Evolutionary conservation across 805 yeast species (phyloP), one percentile per base, ranked within the genome.

Genomic region (Lipomyces starkeyi): DNA sequence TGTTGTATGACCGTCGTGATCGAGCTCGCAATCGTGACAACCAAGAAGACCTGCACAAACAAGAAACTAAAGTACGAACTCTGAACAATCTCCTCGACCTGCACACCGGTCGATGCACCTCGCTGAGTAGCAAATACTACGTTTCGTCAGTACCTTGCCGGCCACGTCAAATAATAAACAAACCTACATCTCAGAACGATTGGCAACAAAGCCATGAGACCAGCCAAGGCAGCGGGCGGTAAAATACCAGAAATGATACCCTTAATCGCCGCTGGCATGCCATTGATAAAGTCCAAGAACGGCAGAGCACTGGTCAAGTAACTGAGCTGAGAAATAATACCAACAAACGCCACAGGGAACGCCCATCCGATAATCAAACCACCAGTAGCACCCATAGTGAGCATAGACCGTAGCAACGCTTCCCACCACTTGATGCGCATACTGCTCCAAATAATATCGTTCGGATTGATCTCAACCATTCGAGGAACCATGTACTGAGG

Each of bases 231-330:
- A 67, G 94, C 83, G 37, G 97, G 86, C 67, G 99, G 99, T 69
- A 94, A 83, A 75, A 93, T 81, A 78, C 95, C 94, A 17, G 98
- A 91, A 68, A 94, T 87, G 59, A 94, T 77, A 81, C 98, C 98
- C 80, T 89, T 81, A 43, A 94, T 76, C n/a, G 65, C 60, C 7
- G 81, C 81, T 0, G 70, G 49, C 81, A 93, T 82, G 63, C 90
- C 87, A 76, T 89, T 82, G 74, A 94, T 85, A 80, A 91, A 94
- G 57, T 83, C 79, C 76, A 94, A 84, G 83, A 91, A 95, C 3
- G 83, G 91, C 53, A 94, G 84, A 69, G 86, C 87, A 29, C 84
- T 81, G 35, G 91, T 91, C 76, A 93, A 83, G 75, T 84, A 88
- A 71, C 88, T 87, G 73, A 94, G 80, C 73, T 92, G 97, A 0